These are phyloP conservation scores for Tilletia setariae DNA, from an alignment of 1,284 basidiomycete genomes.

Conservation along the genomic window DNA sequence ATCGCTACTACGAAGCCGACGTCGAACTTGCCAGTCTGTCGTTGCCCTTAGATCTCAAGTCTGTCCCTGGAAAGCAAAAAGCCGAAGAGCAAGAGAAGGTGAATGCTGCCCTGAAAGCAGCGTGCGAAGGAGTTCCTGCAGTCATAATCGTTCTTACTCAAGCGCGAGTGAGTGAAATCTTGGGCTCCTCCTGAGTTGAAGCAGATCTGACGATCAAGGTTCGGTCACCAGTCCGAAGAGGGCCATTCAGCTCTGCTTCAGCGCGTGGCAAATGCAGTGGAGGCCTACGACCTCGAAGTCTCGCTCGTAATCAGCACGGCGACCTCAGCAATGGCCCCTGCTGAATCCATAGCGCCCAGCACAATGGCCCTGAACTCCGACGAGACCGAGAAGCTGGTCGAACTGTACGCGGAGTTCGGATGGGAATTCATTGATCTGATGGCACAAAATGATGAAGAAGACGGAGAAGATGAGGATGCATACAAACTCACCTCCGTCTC, in stretches of 20 bases:
- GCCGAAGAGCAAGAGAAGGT: constrained; percentile 6
- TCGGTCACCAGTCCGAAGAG: constrained; percentile 1
- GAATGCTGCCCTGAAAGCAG: neutral
- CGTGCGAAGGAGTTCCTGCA: constrained; percentile 19
- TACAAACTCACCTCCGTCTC: neutral
- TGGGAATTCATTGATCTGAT: constrained; percentile 42
- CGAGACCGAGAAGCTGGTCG: constrained; percentile 25
- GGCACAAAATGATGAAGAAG: constrained; percentile 13
- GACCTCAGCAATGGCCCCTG: constrained; percentile 17
- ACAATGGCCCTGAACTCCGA: neutral
- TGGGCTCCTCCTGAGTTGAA: neutral
- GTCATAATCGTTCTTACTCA: constrained; percentile 18
- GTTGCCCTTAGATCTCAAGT: neutral
- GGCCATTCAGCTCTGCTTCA: neutral
- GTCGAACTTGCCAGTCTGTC: constrained; percentile 24
- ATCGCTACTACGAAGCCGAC: constrained; percentile 42
- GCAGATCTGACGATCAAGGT: neutral
- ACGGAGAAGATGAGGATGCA: constrained; percentile 21
- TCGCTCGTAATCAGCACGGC: constrained; percentile 21
- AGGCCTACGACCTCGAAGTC: constrained; percentile 26
- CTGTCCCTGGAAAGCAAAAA: neutral
- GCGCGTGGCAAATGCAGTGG: neutral
- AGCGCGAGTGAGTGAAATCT: constrained; percentile 10
- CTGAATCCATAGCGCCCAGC: constrained; percentile 9
- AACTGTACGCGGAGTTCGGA: constrained; percentile 37